Evolutionary conservation across 2,329 filamentous ascomycete genomes (phyloP).

Genomic region (Trichoderma guizhouense): DNA sequence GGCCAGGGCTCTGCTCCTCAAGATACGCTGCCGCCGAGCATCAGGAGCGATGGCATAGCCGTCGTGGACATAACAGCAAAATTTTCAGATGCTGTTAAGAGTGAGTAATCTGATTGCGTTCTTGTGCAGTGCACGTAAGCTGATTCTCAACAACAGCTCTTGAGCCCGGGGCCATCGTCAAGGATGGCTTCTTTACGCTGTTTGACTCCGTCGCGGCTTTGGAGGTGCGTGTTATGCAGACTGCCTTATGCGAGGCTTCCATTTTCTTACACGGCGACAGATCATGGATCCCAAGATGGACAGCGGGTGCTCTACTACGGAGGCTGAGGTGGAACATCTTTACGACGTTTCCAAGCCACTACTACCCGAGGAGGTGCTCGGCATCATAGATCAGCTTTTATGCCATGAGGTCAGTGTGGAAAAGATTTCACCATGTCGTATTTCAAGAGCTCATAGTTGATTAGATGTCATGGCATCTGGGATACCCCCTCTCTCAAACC

Average conservation of each 20-base stretch:
- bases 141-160: conserved; percentile 53
- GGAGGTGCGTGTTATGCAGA: conserved; percentile 50
- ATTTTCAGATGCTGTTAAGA: conserved; percentile 51
- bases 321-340: conserved; percentile 77
- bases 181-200: conserved; percentile 90
- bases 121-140: background rate
- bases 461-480: conserved; percentile 93
- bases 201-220: conserved; percentile 90
- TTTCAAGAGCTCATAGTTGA: background rate
- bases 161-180: conserved; percentile 76
- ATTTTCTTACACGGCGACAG: conserved; percentile 44
- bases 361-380: conserved; percentile 75
- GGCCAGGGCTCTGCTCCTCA: conserved; percentile 31
- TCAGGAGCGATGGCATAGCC: conserved; percentile 49
- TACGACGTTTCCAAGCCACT: conserved; percentile 70
- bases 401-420: conserved; percentile 69
- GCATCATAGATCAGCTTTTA: conserved; percentile 90
- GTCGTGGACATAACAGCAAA: conserved; percentile 56
- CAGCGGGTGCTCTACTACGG: conserved; percentile 75
- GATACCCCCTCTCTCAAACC: conserved; percentile 93
- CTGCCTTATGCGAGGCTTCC: background rate
- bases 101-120: conserved; percentile 36
- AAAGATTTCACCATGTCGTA: background rate
- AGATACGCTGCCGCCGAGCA: conserved; percentile 38
- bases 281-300: conserved; percentile 99